Conservation (phyloP, 805 yeast species). For the Spathaspora gorwiae region DNA sequence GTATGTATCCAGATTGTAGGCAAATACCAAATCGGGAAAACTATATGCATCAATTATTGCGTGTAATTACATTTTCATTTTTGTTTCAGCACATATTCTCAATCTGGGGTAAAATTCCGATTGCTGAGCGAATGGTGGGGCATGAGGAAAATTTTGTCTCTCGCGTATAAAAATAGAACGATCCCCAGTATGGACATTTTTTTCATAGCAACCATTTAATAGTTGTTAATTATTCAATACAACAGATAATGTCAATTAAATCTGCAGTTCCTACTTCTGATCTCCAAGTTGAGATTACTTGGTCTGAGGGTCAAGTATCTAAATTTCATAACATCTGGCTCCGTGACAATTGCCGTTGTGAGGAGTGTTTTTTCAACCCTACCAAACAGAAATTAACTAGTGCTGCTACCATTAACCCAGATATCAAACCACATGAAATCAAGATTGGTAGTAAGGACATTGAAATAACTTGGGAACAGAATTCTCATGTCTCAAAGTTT, state of each 20-base stretch:
- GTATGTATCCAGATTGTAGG: too few species aligned
- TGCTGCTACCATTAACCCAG: conserved; percentile 41
- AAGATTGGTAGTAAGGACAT: conserved; percentile 10
- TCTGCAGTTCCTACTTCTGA: neutral
- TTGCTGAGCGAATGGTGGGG: too few species aligned
- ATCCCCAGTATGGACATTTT: too few species aligned
- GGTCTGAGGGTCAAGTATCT: conserved; percentile 7
- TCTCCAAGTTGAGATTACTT: conserved; percentile 3
- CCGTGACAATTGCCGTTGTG: conserved; percentile 61
- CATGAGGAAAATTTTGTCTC: too few species aligned
- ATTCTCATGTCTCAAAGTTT: conserved; percentile 35
- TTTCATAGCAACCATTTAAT: too few species aligned
- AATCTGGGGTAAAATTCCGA: too few species aligned
- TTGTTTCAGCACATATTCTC: too few species aligned
- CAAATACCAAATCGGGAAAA: too few species aligned
- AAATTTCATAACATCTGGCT: conserved; percentile 53
- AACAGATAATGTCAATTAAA: neutral
- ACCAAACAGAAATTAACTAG: conserved; percentile 60
- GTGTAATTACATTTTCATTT: too few species aligned
- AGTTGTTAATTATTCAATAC: too few species aligned
- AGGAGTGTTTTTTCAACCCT: conserved; percentile 45
- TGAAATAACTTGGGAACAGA: conserved; percentile 35
- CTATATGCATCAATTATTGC: too few species aligned
- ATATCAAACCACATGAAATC: conserved; percentile 19
- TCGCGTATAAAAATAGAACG: too few species aligned